A percentile compares a stretch with the other conserved stretches of the same genome.
These are phyloP conservation scores for Pouteria campechiana DNA, from an alignment of 179 eudicot genomes.

Conservation along the genomic window DNA sequence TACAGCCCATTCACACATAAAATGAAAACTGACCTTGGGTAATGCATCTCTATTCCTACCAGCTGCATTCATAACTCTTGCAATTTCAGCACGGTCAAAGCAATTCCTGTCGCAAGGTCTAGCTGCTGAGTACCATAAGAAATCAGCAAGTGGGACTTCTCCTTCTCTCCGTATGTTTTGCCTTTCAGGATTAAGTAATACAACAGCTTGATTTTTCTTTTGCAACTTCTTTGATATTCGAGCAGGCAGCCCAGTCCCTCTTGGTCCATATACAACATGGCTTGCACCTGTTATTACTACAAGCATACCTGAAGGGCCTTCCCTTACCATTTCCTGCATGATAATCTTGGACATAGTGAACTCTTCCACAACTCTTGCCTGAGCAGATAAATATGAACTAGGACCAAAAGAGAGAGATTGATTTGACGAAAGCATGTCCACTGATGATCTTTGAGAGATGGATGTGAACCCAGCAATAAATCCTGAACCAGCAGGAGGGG, in stretches of 20 bases:
- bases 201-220: constrained; percentile 85
- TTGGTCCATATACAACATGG: constrained; percentile 81
- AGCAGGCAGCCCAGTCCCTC: constrained; percentile 92
- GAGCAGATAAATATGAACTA: constrained; percentile 77
- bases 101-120: constrained; percentile 91
- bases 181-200: constrained; percentile 85
- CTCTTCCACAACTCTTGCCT: constrained; percentile 85
- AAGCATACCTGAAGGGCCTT: constrained; percentile 69
- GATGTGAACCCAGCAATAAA: constrained; percentile 71
- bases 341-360: constrained; percentile 77
- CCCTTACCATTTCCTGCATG: constrained; percentile 50
- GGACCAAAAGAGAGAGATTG: constrained; percentile 67
- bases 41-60: constrained; percentile 87
- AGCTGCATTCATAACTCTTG: constrained; percentile 97
- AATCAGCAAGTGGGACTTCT: constrained; percentile 94
- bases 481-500: constrained; percentile 98
- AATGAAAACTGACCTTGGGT: constrained; percentile 59
- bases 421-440: constrained; percentile 37
- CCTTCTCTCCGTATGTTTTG: constrained; percentile 84
- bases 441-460: constrained; percentile 52
- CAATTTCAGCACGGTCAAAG: constrained; percentile 98
- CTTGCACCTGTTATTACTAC: constrained; percentile 87
- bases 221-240: constrained; percentile 84
- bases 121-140: constrained; percentile 95
- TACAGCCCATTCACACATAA: too few relatives aligned